Percentiles rank a stretch among this genome's conserved stretches.
Evolutionary conservation across 2,329 filamentous ascomycete species (phyloP).

Genomic region (Bipolaris zeicola): DNA sequence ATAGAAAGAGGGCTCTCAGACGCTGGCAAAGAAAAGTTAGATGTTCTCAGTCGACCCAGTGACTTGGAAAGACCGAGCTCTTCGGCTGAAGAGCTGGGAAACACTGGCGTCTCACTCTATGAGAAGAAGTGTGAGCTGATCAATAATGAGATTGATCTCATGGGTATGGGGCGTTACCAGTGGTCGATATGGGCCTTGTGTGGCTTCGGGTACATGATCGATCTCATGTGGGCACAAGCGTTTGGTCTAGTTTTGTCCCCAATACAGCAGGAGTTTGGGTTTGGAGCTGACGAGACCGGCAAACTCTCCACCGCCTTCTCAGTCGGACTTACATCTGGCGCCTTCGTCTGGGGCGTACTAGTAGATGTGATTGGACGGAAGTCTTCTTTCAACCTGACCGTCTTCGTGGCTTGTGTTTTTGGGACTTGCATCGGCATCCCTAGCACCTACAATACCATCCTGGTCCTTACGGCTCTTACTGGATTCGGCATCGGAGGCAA

Average conservation of each 20-base stretch:
- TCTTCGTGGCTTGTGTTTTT: conserved; percentile 61
- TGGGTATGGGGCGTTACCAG: conserved; percentile 61
- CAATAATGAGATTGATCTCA: conserved; percentile 57
- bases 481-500: conserved; percentile 61
- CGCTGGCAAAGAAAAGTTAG: conserved; percentile 4
- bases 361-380: conserved; percentile 60
- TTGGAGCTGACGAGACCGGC: conserved; percentile 51
- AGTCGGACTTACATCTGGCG: conserved; percentile 61
- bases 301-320: conserved; percentile 63
- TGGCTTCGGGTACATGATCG: conserved; percentile 62
- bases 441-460: conserved; percentile 57
- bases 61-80: conserved; percentile 8
- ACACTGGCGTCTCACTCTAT: conserved; percentile 37
- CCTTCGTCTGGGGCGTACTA: conserved; percentile 62
- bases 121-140: conserved; percentile 54
- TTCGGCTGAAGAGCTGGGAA: conserved; percentile 14
- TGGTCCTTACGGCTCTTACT: conserved; percentile 60
- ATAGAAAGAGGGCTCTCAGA: background rate
- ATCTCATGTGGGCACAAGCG: conserved; percentile 64
- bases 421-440: conserved; percentile 59
- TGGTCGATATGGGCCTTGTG: conserved; percentile 60
- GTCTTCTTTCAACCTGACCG: conserved; percentile 65
- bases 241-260: conserved; percentile 62
- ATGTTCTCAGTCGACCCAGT: background rate
- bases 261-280: conserved; percentile 63